phyloP scores from a whole-genome alignment of 2,329 filamentous ascomycete genomes.

The Penicillium sumatraense region DNA sequence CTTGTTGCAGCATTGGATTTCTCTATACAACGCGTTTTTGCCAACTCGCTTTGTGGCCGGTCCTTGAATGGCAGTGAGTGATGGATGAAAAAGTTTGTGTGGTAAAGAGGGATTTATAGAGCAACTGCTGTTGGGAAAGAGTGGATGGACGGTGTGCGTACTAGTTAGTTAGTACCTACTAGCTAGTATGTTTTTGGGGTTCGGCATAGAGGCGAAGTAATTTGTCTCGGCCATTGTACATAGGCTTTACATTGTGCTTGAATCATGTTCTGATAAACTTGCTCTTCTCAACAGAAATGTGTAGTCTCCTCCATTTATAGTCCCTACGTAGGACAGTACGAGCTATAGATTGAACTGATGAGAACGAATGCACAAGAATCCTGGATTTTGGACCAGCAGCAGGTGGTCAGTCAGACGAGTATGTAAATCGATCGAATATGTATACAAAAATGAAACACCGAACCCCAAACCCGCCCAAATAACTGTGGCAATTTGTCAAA shows the following conservation, averaged over 20 bases:
- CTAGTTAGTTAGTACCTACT: no score
- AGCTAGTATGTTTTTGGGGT: conserved; percentile 6
- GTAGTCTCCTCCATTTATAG: no score
- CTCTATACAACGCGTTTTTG: conserved; percentile 12
- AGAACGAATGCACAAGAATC: neutral
- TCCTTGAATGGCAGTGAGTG: conserved; percentile 1
- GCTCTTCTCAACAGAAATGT: no score
- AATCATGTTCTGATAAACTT: conserved; percentile 13
- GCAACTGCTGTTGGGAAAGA: conserved; percentile 6
- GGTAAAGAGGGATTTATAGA: conserved; percentile 17
- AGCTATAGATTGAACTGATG: neutral
- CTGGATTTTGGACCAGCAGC: neutral
- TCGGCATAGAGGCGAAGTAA: neutral
- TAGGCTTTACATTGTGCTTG: conserved; percentile 18
- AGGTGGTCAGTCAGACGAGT: neutral
- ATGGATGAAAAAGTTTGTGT: conserved; percentile 5
- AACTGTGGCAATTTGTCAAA: conserved; percentile 13
- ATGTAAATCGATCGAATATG: conserved; percentile 7
- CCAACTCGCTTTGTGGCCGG: conserved; percentile 4
- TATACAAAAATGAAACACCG: conserved; percentile 18
- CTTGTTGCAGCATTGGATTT: conserved; percentile 18
- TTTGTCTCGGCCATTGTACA: conserved; percentile 24
- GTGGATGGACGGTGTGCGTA: no score
- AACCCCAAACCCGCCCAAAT: conserved; percentile 8
- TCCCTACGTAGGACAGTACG: neutral